Evolutionary conservation across 495 filamentous ascomycete genomes (phyloP).

Genomic region (Lasiosphaeriaceae sp.): DNA sequence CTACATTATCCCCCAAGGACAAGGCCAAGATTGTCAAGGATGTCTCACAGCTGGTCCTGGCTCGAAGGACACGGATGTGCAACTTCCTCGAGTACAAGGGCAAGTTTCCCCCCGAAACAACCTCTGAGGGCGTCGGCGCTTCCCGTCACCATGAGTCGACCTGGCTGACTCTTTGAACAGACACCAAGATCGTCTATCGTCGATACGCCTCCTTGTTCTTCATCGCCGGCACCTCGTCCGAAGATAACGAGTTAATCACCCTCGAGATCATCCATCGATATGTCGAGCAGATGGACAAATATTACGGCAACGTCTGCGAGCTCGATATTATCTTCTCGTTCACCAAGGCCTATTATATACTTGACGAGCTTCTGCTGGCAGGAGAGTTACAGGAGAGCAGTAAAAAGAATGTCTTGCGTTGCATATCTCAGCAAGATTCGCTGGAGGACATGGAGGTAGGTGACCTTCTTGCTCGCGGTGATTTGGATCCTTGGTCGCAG

Average conservation of each 20-base stretch:
- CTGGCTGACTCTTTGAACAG: constrained; percentile 43
- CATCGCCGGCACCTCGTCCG: constrained; percentile 91
- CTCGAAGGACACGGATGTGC: constrained; percentile 95
- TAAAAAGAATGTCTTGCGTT: constrained; percentile 95
- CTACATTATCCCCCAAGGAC: constrained; percentile 93
- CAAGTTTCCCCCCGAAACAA: constrained; percentile 22
- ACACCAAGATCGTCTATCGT: constrained; percentile 97
- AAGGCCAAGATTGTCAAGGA: constrained; percentile 99
- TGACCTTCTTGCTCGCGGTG: background rate
- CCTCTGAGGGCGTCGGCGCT: background rate
- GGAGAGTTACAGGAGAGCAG: constrained; percentile 98
- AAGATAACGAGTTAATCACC: constrained; percentile 96
- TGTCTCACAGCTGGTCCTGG: constrained; percentile 96
- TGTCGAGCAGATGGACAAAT: constrained; percentile 99
- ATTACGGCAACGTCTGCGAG: constrained; percentile 99
- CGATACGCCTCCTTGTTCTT: constrained; percentile 99
- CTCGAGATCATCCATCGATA: constrained; percentile 98
- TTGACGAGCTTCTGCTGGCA: constrained; percentile 94
- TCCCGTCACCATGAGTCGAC: background rate
- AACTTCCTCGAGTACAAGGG: constrained; percentile 99
- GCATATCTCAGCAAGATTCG: constrained; percentile 91
- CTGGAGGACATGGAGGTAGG: constrained; percentile 93
- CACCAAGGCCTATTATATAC: constrained; percentile 89
- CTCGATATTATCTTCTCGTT: constrained; percentile 98
- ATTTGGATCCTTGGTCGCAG: constrained; percentile 10